These are phyloP conservation scores for Ettlia oleoabundans DNA, from an alignment of 139 green algal species.

Conservation along the genomic window DNA sequence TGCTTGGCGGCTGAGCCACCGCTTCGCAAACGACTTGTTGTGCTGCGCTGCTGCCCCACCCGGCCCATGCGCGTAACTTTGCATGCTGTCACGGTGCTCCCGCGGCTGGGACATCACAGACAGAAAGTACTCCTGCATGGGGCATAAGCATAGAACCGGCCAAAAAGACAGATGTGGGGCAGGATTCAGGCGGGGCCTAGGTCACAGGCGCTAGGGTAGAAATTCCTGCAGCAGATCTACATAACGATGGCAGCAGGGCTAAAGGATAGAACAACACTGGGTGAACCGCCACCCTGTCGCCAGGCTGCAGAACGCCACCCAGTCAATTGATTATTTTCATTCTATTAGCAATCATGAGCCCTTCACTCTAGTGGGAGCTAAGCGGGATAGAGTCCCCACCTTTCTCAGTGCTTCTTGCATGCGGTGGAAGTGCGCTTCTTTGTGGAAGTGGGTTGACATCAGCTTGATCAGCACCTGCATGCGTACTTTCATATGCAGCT, in stretches of 20 bases:
- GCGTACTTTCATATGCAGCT: too few species aligned
- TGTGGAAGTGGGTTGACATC: slow-evolving; percentile 65
- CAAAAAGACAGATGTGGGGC: neutral
- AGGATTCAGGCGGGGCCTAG: too few species aligned
- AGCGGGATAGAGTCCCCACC: slow-evolving; percentile 16
- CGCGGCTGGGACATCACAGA: slow-evolving; percentile 20
- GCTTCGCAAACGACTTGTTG: slow-evolving; percentile 19
- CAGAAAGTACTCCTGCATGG: slow-evolving; percentile 19
- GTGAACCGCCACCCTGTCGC: neutral
- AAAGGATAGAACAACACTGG: too few species aligned
- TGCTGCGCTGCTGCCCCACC: neutral
- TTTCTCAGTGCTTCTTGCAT: slow-evolving; percentile 69
- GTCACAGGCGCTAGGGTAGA: too few species aligned
- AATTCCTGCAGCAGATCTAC: too few species aligned
- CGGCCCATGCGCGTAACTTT: neutral
- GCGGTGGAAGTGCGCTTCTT: slow-evolving; percentile 71
- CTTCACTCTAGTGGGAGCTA: too few species aligned
- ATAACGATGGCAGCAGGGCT: too few species aligned
- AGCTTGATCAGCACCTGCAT: slow-evolving; percentile 48
- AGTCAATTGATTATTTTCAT: too few species aligned
- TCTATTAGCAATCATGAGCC: too few species aligned
- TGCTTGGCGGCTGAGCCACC: neutral
- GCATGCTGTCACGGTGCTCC: neutral
- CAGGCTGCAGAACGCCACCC: neutral
- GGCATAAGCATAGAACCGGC: neutral